phyloP scores from a whole-genome alignment of 441 rosid species.

The Geranium incanum region DNA sequence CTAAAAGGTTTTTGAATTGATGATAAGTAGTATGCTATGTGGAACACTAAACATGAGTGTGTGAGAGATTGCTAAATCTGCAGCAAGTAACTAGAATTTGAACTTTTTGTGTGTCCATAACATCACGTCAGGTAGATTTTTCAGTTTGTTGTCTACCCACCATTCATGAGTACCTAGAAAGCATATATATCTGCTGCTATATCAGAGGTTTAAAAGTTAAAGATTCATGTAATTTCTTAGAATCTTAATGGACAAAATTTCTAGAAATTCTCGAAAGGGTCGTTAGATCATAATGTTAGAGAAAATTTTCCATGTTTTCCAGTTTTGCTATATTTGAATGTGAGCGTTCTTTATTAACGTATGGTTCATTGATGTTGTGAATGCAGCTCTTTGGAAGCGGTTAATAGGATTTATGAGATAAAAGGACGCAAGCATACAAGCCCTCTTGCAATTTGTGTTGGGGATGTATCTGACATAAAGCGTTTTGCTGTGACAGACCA shows the following conservation, averaged over 20 bases:
- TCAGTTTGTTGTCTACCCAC: not conserved
- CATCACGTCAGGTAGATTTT: not conserved
- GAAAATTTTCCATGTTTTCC: not conserved
- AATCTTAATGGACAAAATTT: not conserved
- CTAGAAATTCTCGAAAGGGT: not conserved
- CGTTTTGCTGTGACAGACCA: slow-evolving; percentile 62
- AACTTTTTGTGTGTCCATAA: not conserved
- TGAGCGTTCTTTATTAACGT: not conserved
- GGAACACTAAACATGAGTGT: not conserved
- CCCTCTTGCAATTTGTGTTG: slow-evolving; percentile 82
- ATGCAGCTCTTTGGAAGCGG: slow-evolving; percentile 63
- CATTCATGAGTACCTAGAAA: slow-evolving; percentile 3
- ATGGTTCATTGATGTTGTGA: not conserved
- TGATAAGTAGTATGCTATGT: not conserved
- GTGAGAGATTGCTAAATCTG: slow-evolving; percentile 2
- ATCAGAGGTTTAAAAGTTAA: not conserved
- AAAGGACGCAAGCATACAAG: slow-evolving; percentile 81
- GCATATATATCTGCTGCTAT: not conserved
- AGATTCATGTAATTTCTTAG: not conserved
- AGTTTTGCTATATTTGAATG: not conserved
- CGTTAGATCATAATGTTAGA: not conserved
- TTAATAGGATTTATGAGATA: slow-evolving; percentile 72
- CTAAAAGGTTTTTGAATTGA: not conserved
- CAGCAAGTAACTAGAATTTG: not conserved
- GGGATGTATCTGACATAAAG: slow-evolving; percentile 66